Evolutionary conservation across 169 alveolate species (phyloP), one percentile per base, ranked within the genome.

Genomic region (Eimeria maxima): DNA sequence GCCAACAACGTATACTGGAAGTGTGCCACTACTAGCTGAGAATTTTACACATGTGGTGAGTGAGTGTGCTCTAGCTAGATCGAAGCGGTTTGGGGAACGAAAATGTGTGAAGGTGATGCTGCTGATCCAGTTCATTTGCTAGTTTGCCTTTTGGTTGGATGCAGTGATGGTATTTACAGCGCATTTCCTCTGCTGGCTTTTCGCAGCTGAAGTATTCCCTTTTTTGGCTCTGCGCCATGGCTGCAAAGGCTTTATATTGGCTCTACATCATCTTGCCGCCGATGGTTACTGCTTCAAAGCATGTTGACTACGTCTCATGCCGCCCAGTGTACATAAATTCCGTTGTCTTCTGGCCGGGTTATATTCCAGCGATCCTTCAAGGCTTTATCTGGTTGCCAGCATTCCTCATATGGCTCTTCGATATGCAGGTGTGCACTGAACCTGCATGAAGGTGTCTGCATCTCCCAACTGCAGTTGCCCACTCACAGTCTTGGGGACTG

Each of bases 331-430:
- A 38, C 78, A 47, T 78, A 81, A 55, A 83, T 33, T 81, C 96
- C 6, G 71, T 84, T 29, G 93, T 45, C 78, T 45, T 81, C 60
- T 57, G 89, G 78, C 93, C 89, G 10, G 86, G 93, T 11, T 65
- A 78, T 18, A 24, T 84, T 53, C 93, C 92, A 11, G 76, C 65
- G 1, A n/a, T 93, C 16, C 74, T 93, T 7, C 87, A 81, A 45
- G 88, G 86, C 29, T 87, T 81, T 24, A 65, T 93, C 4, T 93
- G 96, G 96, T 16, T 67, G 5, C 96, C 96, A 53, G 96, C 93
- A 16, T 81, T 93, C 63, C 96, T 93, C 88, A 80, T 93, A 38
- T 93, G 96, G 96, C 88, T 93, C 27, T 93, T 93, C 29, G 96
- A 93, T 63, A n/a, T 93, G 67, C 96, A 93, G 93, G 96, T 93